Base-by-base conservation (phyloP, 495 filamentous ascomycete genomes). In the Aspergillus cavernicola region DNA sequence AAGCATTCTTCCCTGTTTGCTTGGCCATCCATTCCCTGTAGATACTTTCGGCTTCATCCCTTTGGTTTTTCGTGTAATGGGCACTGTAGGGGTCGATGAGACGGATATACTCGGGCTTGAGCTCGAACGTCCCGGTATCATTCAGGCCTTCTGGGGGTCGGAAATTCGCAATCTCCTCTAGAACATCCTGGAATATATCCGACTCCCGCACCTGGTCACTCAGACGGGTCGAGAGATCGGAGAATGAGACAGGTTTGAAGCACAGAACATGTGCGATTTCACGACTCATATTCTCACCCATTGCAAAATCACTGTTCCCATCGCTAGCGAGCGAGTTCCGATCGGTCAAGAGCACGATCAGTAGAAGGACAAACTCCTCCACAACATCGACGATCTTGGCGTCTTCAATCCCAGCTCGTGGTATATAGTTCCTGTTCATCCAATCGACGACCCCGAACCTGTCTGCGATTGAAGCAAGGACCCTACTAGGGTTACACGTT, bases 31-130 rank as follows among this genome's bases (percentile, higher is more conserved):
- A 86, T 45, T 85, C 85, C 50, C 83, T 87, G 68, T 91, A 96
- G 15, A 88, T 86, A 49, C 77, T 85, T 71, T 99, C 93, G 0
- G 92, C 88, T 64, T 99, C 93, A 60, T 99, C 93, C 22, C 93
- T 86, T 67, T 97, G 95, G 65, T 97, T 97, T 67, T 96, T 95
- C 56, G 82, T 91, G 70, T 93, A 99, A 58, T 97, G 89, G 12
- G 90, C 85, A 59, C 89, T 89, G 63, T 97, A 99, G 4, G 93
- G 93, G 66, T 99, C 93, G 24, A 97, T 81, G 22, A 95, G 78
- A 48, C 88, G 86, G 23, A 95, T 77, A 56, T 85, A 90, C 50
- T 96, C 79, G 0, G 85, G 80, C 68, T 92, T 96, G 36, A 99
- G 75, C 63, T 95, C 90, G 60, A 99, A 97, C 1, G 88, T 95